Base-by-base conservation (phyloP, 345 rosid genomes). In the Draba incana region DNA sequence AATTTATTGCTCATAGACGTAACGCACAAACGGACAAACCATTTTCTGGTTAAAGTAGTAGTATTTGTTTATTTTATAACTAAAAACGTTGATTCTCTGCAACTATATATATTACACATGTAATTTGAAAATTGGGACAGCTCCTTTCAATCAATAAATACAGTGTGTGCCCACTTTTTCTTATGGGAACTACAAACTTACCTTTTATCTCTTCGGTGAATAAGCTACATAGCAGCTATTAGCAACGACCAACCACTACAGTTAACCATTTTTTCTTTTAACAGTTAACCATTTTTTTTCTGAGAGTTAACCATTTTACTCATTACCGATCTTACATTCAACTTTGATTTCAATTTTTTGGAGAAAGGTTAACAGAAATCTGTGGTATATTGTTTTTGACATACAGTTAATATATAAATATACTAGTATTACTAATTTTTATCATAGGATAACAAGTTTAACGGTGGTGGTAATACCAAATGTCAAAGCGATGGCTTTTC, bases 191-290 rank as follows among this genome's bases (percentile, higher is more conserved):
- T 2, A 7, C 23, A 54, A 54, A 54, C 11, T 43, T 71, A 24
- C 49, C 49, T 8, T 46, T 55, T 13, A 63, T 55, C 58, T 33
- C 8, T 38, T 55, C 64, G 46, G 64, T 71, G 70, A 64, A 63
- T 25, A 54, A 45, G 66, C 39, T 30, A 25, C 31, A 20, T 20
- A 20, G 20, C 20, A 24, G 58, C 41, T 51, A 64, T 33, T 27
- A 55, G 56, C 15, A 71, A 62, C 75, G 41, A 25, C 75, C 63
- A 71, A 62, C 75, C 48, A 71, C 70, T 44, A 35, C 30, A 10
- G 23, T 39, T 70, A 27, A 20, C 20, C 20, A 20, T 20, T 20
- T 20, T 20, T 20, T 20, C 1, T 20, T 20, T 1, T 20, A 20
- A 20, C 20, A 20, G 0, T 20, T 20, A 20, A 20, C 20, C 55